Percentiles rank a stretch among this genome's conserved stretches.
phyloP scores from a whole-genome alignment of 2,329 filamentous ascomycete species.

The Exophiala sideris region DNA sequence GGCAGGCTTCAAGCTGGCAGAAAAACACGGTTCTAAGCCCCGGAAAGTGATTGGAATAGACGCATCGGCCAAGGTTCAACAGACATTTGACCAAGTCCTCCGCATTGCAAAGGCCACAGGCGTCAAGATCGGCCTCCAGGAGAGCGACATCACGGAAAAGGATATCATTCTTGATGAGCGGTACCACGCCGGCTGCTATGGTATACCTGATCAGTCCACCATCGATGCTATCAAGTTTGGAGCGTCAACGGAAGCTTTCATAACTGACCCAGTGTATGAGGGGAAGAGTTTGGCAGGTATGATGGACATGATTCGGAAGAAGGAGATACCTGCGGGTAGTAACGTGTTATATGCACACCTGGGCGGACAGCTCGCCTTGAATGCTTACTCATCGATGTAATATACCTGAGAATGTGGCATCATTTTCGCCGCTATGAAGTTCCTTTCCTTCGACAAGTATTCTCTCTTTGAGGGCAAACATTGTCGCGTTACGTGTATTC shows the following conservation, averaged over 20 bases:
- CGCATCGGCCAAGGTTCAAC: slow-evolving; percentile 55
- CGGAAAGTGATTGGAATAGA: slow-evolving; percentile 66
- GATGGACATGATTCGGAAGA: slow-evolving; percentile 64
- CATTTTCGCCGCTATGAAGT: background rate
- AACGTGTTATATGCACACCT: slow-evolving; percentile 70
- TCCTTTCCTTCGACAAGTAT: background rate
- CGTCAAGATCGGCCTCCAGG: slow-evolving; percentile 58
- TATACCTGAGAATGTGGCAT: background rate
- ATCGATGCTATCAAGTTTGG: slow-evolving; percentile 67
- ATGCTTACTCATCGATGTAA: slow-evolving; percentile 58
- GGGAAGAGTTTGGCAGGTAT: slow-evolving; percentile 71
- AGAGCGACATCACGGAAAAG: slow-evolving; percentile 57
- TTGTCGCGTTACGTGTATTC: too few species aligned
- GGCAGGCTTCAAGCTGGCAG: slow-evolving; percentile 65
- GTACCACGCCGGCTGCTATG: slow-evolving; percentile 67
- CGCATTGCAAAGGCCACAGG: slow-evolving; percentile 64
- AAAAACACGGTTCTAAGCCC: slow-evolving; percentile 46
- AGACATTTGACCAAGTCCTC: slow-evolving; percentile 64
- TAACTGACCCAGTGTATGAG: slow-evolving; percentile 73
- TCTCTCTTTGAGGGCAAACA: background rate
- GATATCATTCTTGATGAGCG: slow-evolving; percentile 63
- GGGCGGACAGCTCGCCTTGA: slow-evolving; percentile 67
- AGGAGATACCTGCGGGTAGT: slow-evolving; percentile 57
- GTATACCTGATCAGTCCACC: slow-evolving; percentile 63
- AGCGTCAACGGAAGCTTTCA: slow-evolving; percentile 66